phyloP scores from a whole-genome alignment of 352 stramenopile species.

The Phytophthora litchii region DNA sequence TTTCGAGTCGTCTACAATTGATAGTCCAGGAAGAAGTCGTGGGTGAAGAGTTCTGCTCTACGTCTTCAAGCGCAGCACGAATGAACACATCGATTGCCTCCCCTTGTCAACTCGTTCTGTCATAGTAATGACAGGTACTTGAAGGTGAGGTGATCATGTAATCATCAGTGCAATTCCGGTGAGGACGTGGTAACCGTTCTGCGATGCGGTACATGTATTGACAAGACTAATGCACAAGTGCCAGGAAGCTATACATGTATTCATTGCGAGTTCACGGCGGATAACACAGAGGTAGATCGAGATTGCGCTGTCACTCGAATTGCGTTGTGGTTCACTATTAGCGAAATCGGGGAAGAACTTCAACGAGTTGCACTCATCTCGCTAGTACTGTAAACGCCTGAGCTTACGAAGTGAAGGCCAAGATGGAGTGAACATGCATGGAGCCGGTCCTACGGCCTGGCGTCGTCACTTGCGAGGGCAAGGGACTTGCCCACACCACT shows the following conservation, averaged over 20 bases:
- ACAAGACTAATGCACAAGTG: background rate
- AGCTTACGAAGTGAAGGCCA: conserved; percentile 13
- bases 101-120: background rate
- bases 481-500: conserved; percentile 5
- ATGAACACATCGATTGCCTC: too few species aligned
- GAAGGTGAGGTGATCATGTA: background rate
- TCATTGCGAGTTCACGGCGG: too few species aligned
- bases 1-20: too few species aligned
- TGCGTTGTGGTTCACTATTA: background rate
- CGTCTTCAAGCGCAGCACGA: too few species aligned
- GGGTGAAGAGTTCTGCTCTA: too few species aligned
- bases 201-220: too few species aligned
- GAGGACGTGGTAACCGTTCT: background rate
- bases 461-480: background rate
- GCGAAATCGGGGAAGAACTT: conserved; percentile 17
- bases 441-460: background rate
- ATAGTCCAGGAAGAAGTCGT: too few species aligned
- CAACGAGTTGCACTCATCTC: conserved; percentile 13
- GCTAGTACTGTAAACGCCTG: conserved; percentile 8
- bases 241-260: too few species aligned
- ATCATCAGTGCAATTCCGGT: background rate
- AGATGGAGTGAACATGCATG: conserved; percentile 5
- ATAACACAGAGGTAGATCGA: too few species aligned
- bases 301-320: too few species aligned
- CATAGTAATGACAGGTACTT: background rate